phyloP scores from a whole-genome alignment of 2,329 filamentous ascomycete species.

The Reticulascus tulasneorum region DNA sequence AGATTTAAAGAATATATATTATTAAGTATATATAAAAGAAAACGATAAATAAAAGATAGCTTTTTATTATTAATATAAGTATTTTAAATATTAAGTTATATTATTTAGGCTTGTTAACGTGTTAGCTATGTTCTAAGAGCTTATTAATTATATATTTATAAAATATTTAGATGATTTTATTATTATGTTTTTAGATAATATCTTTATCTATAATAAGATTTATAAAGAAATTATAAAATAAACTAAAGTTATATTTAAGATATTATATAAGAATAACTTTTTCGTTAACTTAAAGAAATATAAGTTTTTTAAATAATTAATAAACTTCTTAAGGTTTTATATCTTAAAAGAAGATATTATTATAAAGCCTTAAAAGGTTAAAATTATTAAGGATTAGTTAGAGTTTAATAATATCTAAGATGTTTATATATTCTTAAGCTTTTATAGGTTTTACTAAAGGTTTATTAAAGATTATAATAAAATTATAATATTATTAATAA shows the following conservation, averaged over 20 bases:
- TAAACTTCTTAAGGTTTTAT: no score
- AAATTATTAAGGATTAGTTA: neutral
- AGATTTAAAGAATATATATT: neutral
- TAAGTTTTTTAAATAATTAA: no score
- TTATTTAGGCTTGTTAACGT: neutral
- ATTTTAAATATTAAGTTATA: neutral
- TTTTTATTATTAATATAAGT: neutral
- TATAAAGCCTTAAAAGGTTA: neutral
- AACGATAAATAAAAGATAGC: neutral
- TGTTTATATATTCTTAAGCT: no score
- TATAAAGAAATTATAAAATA: neutral
- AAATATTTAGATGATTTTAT: conserved; percentile 1
- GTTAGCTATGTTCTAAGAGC: neutral
- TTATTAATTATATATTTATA: neutral
- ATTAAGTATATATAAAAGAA: neutral
- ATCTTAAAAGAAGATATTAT: no score
- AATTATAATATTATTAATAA: no score
- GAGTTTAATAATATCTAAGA: no score
- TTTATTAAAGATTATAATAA: neutral
- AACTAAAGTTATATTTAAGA: no score
- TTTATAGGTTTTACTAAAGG: no score
- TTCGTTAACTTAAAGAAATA: no score
- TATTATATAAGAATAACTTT: no score
- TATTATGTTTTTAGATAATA: neutral
- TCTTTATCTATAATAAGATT: neutral